Percentiles rank a stretch among this genome's conserved stretches.
These are phyloP conservation scores for Pelargonium citronellum DNA, from an alignment of 441 rosid genomes.

Conservation along the genomic window DNA sequence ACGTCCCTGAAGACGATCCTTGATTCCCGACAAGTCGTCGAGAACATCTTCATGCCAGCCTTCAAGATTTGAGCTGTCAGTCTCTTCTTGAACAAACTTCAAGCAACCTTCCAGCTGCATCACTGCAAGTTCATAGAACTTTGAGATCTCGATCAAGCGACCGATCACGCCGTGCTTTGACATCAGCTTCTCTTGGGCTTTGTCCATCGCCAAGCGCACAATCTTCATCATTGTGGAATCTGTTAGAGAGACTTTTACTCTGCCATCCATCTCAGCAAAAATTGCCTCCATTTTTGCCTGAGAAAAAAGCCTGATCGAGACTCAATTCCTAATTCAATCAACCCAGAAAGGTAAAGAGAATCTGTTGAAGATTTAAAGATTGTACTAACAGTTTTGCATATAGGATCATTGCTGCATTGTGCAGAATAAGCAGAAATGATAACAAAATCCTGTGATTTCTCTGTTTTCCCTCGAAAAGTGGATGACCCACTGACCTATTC, in stretches of 20 bases:
- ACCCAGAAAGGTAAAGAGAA: not conserved
- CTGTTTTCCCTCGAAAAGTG: slow-evolving; percentile 18
- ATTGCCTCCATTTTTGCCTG: slow-evolving; percentile 43
- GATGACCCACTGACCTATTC: slow-evolving; percentile 27
- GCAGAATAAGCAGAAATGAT: not conserved
- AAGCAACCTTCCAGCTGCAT: slow-evolving; percentile 71
- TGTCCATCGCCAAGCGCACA: slow-evolving; percentile 68
- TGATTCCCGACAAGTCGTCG: slow-evolving; percentile 50
- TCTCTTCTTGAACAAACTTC: slow-evolving; percentile 61
- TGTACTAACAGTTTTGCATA: not conserved
- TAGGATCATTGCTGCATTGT: not conserved
- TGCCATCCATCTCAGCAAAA: slow-evolving; percentile 42
- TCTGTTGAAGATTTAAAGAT: not conserved
- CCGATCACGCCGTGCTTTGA: slow-evolving; percentile 54
- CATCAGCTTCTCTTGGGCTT: slow-evolving; percentile 64
- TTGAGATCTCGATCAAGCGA: slow-evolving; percentile 64
- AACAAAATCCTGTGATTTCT: not conserved
- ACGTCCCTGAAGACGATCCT: slow-evolving; percentile 67
- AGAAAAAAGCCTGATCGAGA: not conserved
- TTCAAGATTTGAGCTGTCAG: slow-evolving; percentile 40
- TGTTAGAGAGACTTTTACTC: slow-evolving; percentile 45
- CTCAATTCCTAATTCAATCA: not conserved
- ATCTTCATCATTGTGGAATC: slow-evolving; percentile 86
- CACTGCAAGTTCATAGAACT: slow-evolving; percentile 75
- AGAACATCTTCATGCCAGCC: slow-evolving; percentile 51